Evolutionary conservation across 148 eudicot species (phyloP).

Genomic region (Fagopyrum homotropicum): DNA sequence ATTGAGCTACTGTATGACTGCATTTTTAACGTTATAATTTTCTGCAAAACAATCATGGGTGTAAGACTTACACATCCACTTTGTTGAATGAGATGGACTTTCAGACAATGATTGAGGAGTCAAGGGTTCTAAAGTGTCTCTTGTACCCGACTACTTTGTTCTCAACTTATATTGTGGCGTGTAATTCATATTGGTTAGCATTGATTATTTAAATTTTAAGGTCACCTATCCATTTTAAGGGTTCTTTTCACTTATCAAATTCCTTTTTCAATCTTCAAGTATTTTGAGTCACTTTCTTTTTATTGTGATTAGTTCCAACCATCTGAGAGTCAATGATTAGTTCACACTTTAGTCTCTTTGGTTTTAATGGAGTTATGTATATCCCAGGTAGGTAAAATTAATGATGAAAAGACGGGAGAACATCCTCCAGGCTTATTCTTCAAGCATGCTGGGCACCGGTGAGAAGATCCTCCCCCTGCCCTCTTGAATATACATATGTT

Average conservation of each 20-base stretch:
- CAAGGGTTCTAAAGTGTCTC: too few species aligned
- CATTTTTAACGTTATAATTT: too few species aligned
- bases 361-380: neutral
- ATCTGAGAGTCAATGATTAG: neutral
- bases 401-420: slow-evolving; percentile 24
- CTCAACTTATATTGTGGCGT: too few species aligned
- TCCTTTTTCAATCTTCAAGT: neutral
- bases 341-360: neutral
- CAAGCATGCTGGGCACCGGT: slow-evolving; percentile 94
- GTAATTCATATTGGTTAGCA: too few species aligned
- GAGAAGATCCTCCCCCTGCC: slow-evolving; percentile 7
- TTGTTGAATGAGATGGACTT: too few species aligned
- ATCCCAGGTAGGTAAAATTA: slow-evolving; percentile 47
- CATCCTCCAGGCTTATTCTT: slow-evolving; percentile 72
- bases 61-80: too few species aligned
- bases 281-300: neutral
- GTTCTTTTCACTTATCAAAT: neutral
- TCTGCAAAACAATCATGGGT: too few species aligned
- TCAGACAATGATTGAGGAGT: too few species aligned
- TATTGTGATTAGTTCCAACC: neutral
- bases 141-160: too few species aligned
- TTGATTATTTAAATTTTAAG: too few species aligned
- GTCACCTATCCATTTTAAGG: neutral
- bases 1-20: too few species aligned
- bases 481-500: neutral